Conservation (phyloP, 768 basidiomycete genomes). For the Pleurotus platypus region DNA sequence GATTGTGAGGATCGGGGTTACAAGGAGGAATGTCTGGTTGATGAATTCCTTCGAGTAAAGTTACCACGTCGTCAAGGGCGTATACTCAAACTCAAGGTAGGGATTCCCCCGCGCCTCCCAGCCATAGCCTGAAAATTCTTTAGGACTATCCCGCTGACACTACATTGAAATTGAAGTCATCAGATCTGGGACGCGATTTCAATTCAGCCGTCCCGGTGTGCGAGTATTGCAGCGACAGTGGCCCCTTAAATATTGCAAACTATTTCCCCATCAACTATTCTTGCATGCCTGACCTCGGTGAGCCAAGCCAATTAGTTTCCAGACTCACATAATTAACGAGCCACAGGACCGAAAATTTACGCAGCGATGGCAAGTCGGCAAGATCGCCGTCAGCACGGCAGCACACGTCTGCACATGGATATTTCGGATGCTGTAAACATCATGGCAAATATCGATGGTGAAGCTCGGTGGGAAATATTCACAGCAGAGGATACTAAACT, state of each 20-base stretch:
- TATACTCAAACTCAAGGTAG: constrained; percentile 8
- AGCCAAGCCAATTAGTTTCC: constrained; percentile 5
- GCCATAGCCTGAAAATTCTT: not conserved
- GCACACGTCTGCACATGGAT: constrained; percentile 72
- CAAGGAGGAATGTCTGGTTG: constrained; percentile 18
- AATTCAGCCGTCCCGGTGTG: constrained; percentile 58
- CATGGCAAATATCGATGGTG: constrained; percentile 58
- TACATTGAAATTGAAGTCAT: constrained; percentile 60
- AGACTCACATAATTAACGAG: constrained; percentile 9
- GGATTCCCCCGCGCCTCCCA: not conserved
- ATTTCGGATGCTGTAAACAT: constrained; percentile 72
- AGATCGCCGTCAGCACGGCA: constrained; percentile 48
- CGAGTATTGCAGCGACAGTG: constrained; percentile 62
- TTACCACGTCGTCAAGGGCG: not conserved
- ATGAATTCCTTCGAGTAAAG: constrained; percentile 22
- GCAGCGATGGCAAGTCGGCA: constrained; percentile 60
- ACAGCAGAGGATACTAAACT: constrained; percentile 52
- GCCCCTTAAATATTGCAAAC: constrained; percentile 61
- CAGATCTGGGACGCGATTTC: constrained; percentile 65
- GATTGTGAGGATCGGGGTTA: constrained; percentile 45
- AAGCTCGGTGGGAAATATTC: constrained; percentile 71
- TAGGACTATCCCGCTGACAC: constrained; percentile 65
- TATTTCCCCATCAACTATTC: constrained; percentile 56
- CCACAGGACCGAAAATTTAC: constrained; percentile 67
- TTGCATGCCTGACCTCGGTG: constrained; percentile 54